Conservation (phyloP, 495 filamentous ascomycete genomes). For the Neurospora tetrasperma region DNA sequence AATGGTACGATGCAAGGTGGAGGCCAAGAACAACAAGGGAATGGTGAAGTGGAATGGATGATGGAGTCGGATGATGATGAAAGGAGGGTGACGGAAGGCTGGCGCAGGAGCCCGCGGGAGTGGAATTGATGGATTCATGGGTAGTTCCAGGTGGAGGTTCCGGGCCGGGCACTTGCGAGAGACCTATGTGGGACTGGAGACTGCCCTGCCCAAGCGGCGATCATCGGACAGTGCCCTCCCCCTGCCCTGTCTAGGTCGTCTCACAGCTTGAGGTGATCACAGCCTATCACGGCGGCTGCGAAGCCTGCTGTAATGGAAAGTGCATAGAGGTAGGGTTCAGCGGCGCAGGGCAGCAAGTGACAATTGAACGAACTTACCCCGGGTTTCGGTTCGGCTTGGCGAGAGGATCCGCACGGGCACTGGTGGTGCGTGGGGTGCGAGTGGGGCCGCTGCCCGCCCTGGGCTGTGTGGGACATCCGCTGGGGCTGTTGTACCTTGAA, state of each 20-base stretch:
- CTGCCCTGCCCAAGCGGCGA: neutral
- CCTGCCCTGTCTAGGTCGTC: neutral
- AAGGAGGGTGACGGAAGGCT: neutral
- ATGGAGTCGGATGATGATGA: neutral
- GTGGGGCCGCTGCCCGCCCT: neutral
- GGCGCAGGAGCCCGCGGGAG: neutral
- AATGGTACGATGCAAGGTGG: neutral
- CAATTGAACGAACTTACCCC: slow-evolving; percentile 1
- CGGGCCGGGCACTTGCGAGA: neutral
- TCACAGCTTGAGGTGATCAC: neutral
- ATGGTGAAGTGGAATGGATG: neutral
- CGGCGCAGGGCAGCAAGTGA: neutral
- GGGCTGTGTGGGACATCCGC: neutral
- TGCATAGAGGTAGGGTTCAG: neutral
- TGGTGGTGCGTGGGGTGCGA: neutral
- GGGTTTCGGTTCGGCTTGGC: slow-evolving; percentile 5
- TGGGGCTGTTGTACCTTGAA: neutral
- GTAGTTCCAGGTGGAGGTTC: no score
- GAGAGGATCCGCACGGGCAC: neutral
- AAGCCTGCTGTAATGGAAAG: neutral
- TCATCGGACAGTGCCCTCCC: neutral
- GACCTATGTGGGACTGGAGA: neutral
- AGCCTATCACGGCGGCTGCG: neutral
- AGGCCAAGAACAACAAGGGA: neutral
- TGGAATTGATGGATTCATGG: neutral